Evolutionary conservation across 2,329 filamentous ascomycete genomes (phyloP).

Genomic region (Pseudovirgaria hyperparasitica): DNA sequence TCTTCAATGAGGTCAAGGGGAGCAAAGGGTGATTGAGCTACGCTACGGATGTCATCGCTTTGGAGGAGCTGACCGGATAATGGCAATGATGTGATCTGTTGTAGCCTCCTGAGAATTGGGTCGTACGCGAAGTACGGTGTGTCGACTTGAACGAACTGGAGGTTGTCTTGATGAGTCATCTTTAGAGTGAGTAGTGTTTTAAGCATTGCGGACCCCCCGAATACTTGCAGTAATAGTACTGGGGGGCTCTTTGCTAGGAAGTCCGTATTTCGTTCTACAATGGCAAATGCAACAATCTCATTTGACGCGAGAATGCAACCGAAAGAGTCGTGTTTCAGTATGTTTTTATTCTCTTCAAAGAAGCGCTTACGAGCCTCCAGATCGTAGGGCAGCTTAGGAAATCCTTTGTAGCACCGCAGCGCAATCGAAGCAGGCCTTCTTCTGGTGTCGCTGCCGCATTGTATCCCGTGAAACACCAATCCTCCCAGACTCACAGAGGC

Average conservation of each 20-base stretch:
- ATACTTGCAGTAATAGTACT: conserved; percentile 39
- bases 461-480: conserved; percentile 27
- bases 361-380: conserved; percentile 27
- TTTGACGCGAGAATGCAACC: conserved; percentile 44
- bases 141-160: conserved; percentile 49
- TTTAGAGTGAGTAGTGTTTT: conserved; percentile 36
- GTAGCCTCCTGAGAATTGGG: conserved; percentile 48
- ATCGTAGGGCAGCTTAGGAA: conserved; percentile 30
- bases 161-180: too few species aligned
- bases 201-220: conserved; percentile 31
- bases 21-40: too few species aligned
- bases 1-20: neutral
- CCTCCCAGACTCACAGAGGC: conserved; percentile 25
- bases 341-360: conserved; percentile 33
- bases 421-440: conserved; percentile 24
- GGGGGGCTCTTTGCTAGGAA: conserved; percentile 33
- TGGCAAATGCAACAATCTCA: conserved; percentile 47
- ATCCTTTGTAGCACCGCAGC: conserved; percentile 29
- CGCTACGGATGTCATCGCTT: too few species aligned
- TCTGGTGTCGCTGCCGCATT: conserved; percentile 19
- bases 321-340: conserved; percentile 48
- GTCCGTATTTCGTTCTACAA: conserved; percentile 39
- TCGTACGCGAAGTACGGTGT: conserved; percentile 58
- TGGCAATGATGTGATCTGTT: conserved; percentile 43
- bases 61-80: conserved; percentile 42